Evolutionary conservation across 2,329 filamentous ascomycete genomes (phyloP), one percentile per base, ranked within the genome.

Genomic region (Cylindrodendrum hubeiense): DNA sequence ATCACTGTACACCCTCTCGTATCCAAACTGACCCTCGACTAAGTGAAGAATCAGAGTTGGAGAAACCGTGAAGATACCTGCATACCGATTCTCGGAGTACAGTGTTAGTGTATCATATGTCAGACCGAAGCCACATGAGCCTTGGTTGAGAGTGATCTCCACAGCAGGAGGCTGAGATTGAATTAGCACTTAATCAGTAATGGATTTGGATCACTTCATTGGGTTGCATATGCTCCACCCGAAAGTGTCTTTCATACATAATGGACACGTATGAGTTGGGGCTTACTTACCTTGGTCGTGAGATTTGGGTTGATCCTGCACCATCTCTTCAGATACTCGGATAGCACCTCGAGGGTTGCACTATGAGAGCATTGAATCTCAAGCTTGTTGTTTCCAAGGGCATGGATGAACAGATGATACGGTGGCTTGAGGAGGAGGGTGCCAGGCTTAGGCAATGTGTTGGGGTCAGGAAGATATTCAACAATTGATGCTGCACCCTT

Each of bases 331-430:
- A 87, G 71, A 62, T 87, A 87, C 1, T 81, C 79, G 3, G 78
- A 76, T 7, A 87, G 69, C 17, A 86, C 73, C 56, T 82, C 75
- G 28, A 86, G 71, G 0, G 82, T 83, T 5, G 80, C 79, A 43
- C 79, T 80, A 71, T 87, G 85, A 52, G 83, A 86, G 54, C 81
- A 79, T 52, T 85, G 79, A 12, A 87, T 73, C 51, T 82, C 79
- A 10, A 86, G 76, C 22, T 69, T 71, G 9, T 68, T 66, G 6
- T 65, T 69, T 19, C 75, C 73, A 12, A 70, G 67, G 10, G 76
- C 73, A 21, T 75, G 68, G 5, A 87, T 75, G 15, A 79, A 77
- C 6, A 87, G 75, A 56, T 85, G 79, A 67, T 87, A 87, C 0
- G 85, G 85, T 2, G 85, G 82, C 33, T 76, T 79, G 9, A 79